These are phyloP conservation scores for Zygosaccharomyces bisporus DNA, from an alignment of 805 yeast species.

Conservation along the genomic window DNA sequence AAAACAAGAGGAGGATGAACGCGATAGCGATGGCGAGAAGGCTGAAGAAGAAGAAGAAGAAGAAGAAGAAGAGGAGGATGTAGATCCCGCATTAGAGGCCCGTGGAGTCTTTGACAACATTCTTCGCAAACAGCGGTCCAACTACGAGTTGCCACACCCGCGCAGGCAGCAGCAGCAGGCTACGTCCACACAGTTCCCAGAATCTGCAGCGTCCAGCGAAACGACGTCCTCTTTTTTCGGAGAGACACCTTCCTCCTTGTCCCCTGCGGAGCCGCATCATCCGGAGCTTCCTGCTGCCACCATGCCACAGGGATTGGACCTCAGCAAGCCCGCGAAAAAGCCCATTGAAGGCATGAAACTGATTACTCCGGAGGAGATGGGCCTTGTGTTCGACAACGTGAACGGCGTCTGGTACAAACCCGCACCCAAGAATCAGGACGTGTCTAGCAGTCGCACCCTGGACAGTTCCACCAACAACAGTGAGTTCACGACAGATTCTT, in stretches of 20 bases:
- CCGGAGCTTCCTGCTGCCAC: no score
- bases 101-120: slow-evolving; percentile 30
- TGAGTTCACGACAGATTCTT: slow-evolving; percentile 1
- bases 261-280: slow-evolving; percentile 10
- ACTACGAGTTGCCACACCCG: slow-evolving; percentile 12
- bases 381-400: slow-evolving; percentile 24
- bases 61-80: slow-evolving; percentile 19
- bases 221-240: slow-evolving; percentile 15
- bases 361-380: slow-evolving; percentile 29
- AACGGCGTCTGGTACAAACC: slow-evolving; percentile 30
- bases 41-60: slow-evolving; percentile 2
- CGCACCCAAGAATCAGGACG: slow-evolving; percentile 18
- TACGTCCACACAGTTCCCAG: slow-evolving; percentile 1
- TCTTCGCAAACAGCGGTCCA: slow-evolving; percentile 24
- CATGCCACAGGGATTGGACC: slow-evolving; percentile 4
- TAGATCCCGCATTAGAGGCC: slow-evolving; percentile 32
- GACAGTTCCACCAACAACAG: slow-evolving; percentile 13
- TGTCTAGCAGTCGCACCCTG: slow-evolving; percentile 25
- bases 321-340: not conserved
- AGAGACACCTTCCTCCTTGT: slow-evolving; percentile 16
- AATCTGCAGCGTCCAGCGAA: slow-evolving; percentile 8
- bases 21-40: not conserved
- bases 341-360: slow-evolving; percentile 13
- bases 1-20: slow-evolving; percentile 2
- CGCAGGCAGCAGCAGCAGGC: slow-evolving; percentile 2